Conservation (phyloP, 23 red algal species). For the Porphyridium purpureum region DNA sequence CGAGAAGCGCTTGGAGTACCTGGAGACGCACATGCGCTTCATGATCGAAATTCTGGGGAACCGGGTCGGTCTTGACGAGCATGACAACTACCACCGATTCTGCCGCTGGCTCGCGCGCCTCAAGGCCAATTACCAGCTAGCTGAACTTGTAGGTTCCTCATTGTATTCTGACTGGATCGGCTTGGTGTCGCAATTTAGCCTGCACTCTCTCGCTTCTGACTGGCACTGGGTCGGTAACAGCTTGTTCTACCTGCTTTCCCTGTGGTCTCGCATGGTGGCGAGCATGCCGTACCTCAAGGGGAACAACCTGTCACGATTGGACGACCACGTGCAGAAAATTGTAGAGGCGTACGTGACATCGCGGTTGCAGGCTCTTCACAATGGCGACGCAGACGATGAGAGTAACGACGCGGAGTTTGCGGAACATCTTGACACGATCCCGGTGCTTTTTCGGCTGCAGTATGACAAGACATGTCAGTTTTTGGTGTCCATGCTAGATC, state of each 20-base stretch:
- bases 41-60: slow-evolving; percentile 36
- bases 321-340: slow-evolving; percentile 47
- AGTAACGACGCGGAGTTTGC: slow-evolving; percentile 17
- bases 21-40: slow-evolving; percentile 34
- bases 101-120: slow-evolving; percentile 72
- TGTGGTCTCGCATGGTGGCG: slow-evolving; percentile 42
- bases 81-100: slow-evolving; percentile 72
- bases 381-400: slow-evolving; percentile 14
- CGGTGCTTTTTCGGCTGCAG: slow-evolving; percentile 51
- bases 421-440: slow-evolving; percentile 62
- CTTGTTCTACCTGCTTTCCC: slow-evolving; percentile 48
- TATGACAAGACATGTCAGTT: slow-evolving; percentile 60
- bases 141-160: slow-evolving; percentile 37
- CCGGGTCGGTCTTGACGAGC: slow-evolving; percentile 39
- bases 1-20: slow-evolving; percentile 45
- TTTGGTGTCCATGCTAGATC: slow-evolving; percentile 38
- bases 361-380: slow-evolving; percentile 20
- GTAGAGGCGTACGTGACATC: slow-evolving; percentile 47
- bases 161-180: slow-evolving; percentile 57
- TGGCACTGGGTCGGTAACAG: slow-evolving; percentile 61
- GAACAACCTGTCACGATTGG: slow-evolving; percentile 21
- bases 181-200: slow-evolving; percentile 43
- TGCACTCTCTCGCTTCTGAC: slow-evolving; percentile 52
- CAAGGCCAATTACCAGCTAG: slow-evolving; percentile 75
- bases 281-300: slow-evolving; percentile 56